Conservation (phyloP, 352 stramenopile species). For the Plasmopara viticola region DNA sequence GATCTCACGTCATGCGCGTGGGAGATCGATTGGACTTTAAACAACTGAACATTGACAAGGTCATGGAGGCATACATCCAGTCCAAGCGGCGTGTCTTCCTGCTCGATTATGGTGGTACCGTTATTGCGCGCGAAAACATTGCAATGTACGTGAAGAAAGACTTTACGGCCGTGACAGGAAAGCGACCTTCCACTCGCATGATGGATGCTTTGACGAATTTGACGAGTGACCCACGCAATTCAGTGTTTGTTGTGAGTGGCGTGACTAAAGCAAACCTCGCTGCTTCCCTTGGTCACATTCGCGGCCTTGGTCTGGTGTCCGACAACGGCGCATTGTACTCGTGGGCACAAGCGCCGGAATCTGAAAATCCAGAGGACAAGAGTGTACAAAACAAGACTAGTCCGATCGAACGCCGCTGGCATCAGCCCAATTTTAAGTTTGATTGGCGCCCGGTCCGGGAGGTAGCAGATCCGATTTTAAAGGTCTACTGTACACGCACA, state of each 20-base stretch:
- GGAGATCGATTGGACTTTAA: conserved; percentile 74
- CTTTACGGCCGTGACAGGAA: conserved; percentile 92
- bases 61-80: conserved; percentile 82
- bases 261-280: conserved; percentile 89
- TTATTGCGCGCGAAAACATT: conserved; percentile 88
- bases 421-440: conserved; percentile 77
- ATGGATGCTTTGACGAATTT: conserved; percentile 86
- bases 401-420: conserved; percentile 48
- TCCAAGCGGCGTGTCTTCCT: conserved; percentile 91
- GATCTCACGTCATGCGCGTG: conserved; percentile 63
- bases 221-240: conserved; percentile 89
- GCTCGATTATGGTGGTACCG: conserved; percentile 96
- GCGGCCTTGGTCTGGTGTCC: conserved; percentile 89
- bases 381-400: conserved; percentile 21
- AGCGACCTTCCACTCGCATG: conserved; percentile 85
- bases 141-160: conserved; percentile 96
- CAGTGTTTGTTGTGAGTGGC: conserved; percentile 96
- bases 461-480: conserved; percentile 88
- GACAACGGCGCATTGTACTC: conserved; percentile 94
- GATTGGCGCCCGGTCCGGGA: conserved; percentile 91
- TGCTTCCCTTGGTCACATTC: conserved; percentile 88
- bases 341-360: conserved; percentile 62
- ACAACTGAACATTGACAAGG: conserved; percentile 70
- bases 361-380: conserved; percentile 33
- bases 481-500: conserved; percentile 93